Percentiles rank a stretch among this genome's conserved stretches.
Evolutionary conservation across 768 basidiomycete species (phyloP).

Genomic region (Boletus rubroflammeus): DNA sequence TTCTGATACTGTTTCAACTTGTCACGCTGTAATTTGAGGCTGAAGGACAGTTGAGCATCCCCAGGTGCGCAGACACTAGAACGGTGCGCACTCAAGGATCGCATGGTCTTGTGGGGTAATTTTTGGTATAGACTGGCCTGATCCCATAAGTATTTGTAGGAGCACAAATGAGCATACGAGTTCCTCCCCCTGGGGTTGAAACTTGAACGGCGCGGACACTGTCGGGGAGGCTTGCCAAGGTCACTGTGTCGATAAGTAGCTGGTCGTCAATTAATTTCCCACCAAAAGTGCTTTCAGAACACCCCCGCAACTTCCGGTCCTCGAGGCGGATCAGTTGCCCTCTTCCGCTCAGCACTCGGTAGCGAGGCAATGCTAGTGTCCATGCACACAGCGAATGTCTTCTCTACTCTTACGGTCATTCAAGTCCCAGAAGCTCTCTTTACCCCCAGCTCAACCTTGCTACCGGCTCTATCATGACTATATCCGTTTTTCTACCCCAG

Average conservation of each 20-base stretch:
- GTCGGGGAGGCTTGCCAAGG: neutral
- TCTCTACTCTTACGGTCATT: slow-evolving; percentile 21
- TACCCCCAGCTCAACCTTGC: slow-evolving; percentile 14
- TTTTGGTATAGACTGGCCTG: slow-evolving; percentile 73
- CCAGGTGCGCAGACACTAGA: slow-evolving; percentile 13
- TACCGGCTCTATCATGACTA: slow-evolving; percentile 62
- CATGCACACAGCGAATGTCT: slow-evolving; percentile 29
- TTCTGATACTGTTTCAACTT: slow-evolving; percentile 95
- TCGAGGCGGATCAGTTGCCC: slow-evolving; percentile 9
- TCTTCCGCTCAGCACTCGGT: slow-evolving; percentile 6
- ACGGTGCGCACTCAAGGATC: slow-evolving; percentile 79
- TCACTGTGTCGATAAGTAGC: neutral
- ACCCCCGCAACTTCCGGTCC: slow-evolving; percentile 2
- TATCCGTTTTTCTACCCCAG: slow-evolving; percentile 49
- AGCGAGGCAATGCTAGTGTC: slow-evolving; percentile 30
- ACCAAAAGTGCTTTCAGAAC: slow-evolving; percentile 9
- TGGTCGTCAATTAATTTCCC: slow-evolving; percentile 11
- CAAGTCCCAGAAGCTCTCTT: slow-evolving; percentile 15
- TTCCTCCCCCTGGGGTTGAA: neutral
- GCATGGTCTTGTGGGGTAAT: slow-evolving; percentile 93
- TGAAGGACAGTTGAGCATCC: slow-evolving; percentile 34
- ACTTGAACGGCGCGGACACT: neutral
- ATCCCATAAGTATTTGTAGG: slow-evolving; percentile 49
- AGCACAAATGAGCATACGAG: neutral
- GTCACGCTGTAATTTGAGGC: slow-evolving; percentile 94